Evolutionary conservation across 306 rosid species (phyloP), one percentile per base, ranked within the genome.

Genomic region (Luffa acutangula): DNA sequence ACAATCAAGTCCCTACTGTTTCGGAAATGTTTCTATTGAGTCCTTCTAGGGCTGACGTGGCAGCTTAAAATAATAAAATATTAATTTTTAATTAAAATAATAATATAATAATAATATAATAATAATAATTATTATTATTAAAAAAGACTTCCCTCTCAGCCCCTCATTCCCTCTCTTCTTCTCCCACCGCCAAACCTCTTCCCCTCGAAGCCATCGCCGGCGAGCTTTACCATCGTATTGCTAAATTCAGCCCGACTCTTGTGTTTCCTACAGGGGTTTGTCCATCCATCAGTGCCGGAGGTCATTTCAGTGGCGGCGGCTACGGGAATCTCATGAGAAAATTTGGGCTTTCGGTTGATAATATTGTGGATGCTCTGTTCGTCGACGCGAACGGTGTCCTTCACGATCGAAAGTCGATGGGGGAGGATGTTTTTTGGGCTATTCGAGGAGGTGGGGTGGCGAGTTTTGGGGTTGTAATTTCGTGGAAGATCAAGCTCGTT

Each of bases 361-460:
- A 92, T 58, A 78, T 94, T 10, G 39, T 90, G 17, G 97, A 92
- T 62, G 96, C 98, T 4, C 60, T 59, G 86, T 82, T 94, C 6
- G 89, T 92, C 4, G 91, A 90, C 51, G 91, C 75, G 0, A 86
- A 81, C 0, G 97, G 97, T 6, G 42, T 78, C 70, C 31, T 94
- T 59, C 87, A 86, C 0, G 82, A 92, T 21, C 87, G 83, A 43
- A 46, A 80, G 0, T 9, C 86, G 2, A 94, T 94, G 98, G 96
- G 96, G 18, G 96, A 90, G 17, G 96, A 92, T 18, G 80, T 94
- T 36, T 94, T 94, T 56, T 92, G 96, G 98, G 98, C 98, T 0
- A 89, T 92, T 58, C 82, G 84, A 81, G 96, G 98, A 18, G 97
- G 97, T 1, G 98, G 97, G 1, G 97, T 91, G 34, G 89, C 88